Evolutionary conservation across 345 rosid genomes (phyloP), one percentile per base, ranked within the genome.

Genomic region (Sonneratia alba): DNA sequence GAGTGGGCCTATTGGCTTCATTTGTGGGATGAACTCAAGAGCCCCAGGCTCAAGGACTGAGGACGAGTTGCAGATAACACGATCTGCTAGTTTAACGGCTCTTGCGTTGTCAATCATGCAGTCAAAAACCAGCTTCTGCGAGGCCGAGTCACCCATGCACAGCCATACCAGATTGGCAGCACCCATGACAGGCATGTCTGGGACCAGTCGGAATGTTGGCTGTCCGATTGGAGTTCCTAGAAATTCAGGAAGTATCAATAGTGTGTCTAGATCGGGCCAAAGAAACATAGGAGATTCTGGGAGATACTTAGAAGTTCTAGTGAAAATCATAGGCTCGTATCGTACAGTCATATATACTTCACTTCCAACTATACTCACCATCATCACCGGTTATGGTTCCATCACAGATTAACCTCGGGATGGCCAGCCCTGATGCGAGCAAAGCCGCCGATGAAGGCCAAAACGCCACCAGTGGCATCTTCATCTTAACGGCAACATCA

Each of bases 31-130:
- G 14, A 34, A 45, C 0, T 19, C 45, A 15, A 74, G 27, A 10
- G 68, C 62, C 1, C 45, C 72, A 7, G 56, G 53, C 69, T 69
- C 63, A 10, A 74, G 59, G 12, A 61, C 43, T 3, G n/a, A 16
- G 22, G 72, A 68, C 16, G 77, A 69, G 72, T 74, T 74, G 48
- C 72, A 69, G 19, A 70, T 45, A n/a, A 70, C 14, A 69, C 69
- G 49, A 16, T 70, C 65, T 64, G 69, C 73, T 59, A 63, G 14
- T 70, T 70, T 56, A 19, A 27, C 34, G 7, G 27, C 40, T 36
- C 40, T 24, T 53, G 36, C 38, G n/a, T 37, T n/a, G 7, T n/a
- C 48, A 1, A 36, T 13, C 63, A 63, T 18, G 11, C 13, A 0
- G 40, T 36, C 49, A 22, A 75, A 70, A 9, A 47, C 5, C 15